Evolutionary conservation across 345 rosid genomes (phyloP).

Genomic region (Lepidium aucheri): DNA sequence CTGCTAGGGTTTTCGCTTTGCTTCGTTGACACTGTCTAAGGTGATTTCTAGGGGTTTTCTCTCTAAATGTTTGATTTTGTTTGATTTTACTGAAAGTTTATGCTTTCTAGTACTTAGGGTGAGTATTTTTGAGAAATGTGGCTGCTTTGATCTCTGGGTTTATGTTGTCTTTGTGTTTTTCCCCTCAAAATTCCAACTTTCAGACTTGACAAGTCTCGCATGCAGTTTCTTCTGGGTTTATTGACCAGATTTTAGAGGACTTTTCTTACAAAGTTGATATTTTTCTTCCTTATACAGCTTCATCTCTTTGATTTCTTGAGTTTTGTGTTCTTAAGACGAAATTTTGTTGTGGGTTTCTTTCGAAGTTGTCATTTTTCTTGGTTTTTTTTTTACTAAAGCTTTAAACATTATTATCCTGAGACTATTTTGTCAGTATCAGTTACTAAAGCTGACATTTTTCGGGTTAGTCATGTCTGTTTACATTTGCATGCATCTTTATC

Average conservation of each 20-base stretch:
- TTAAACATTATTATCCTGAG: not conserved
- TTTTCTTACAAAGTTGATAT: not conserved
- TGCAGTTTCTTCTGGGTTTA: not conserved
- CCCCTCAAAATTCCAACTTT: no score
- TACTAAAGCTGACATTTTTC: not conserved
- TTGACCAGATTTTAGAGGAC: not conserved
- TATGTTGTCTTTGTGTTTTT: not conserved
- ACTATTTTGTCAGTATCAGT: not conserved
- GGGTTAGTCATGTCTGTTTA: not conserved
- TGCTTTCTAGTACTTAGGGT: not conserved
- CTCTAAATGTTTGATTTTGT: not conserved
- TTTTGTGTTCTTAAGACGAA: not conserved
- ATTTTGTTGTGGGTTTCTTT: not conserved
- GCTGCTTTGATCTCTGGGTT: slow-evolving; percentile 7
- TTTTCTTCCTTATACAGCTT: not conserved
- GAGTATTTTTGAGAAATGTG: slow-evolving; percentile 5
- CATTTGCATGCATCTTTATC: slow-evolving; percentile 7
- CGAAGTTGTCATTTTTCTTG: not conserved
- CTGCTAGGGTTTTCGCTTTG: slow-evolving; percentile 13
- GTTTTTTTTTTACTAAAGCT: not conserved
- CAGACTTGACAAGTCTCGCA: not conserved
- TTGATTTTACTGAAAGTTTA: not conserved
- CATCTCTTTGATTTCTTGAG: not conserved
- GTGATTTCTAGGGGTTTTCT: not conserved
- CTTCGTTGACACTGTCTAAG: not conserved